Conservation (phyloP, 192 early-diverging fungal genomes). For the Umbelopsis sp. region DNA sequence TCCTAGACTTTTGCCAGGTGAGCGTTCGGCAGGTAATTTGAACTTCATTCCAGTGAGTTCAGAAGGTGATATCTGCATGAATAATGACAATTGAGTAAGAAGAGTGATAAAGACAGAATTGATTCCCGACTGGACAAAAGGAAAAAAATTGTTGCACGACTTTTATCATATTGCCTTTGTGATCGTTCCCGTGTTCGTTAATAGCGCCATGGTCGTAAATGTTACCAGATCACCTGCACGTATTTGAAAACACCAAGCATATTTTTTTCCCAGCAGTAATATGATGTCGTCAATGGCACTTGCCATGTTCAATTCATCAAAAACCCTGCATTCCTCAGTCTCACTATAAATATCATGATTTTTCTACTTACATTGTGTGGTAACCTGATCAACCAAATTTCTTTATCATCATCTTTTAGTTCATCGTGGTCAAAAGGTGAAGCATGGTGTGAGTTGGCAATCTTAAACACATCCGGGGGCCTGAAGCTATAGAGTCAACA, state of each 20-base stretch:
- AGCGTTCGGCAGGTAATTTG: constrained; percentile 14
- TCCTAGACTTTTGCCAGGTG: constrained; percentile 15
- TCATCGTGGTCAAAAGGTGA: constrained; percentile 30
- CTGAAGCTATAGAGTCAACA: constrained; percentile 5
- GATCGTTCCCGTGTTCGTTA: background rate
- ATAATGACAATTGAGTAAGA: no score
- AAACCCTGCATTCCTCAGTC: background rate
- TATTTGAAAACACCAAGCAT: constrained; percentile 1
- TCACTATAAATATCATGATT: background rate
- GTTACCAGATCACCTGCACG: constrained; percentile 14
- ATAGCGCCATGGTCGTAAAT: constrained; percentile 8
- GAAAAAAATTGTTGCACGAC: constrained; percentile 8
- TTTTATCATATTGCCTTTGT: constrained; percentile 8
- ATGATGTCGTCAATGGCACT: background rate
- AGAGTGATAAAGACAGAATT: background rate
- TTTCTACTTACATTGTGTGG: constrained; percentile 33
- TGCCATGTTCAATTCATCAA: background rate
- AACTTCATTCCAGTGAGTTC: constrained; percentile 26
- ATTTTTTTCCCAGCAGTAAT: constrained; percentile 2
- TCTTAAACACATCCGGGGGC: constrained; percentile 30
- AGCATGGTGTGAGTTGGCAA: background rate
- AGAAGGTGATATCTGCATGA: constrained; percentile 2
- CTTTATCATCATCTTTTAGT: constrained; percentile 38
- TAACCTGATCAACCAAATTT: constrained; percentile 42
- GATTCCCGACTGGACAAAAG: constrained; percentile 1